Base-by-base conservation (phyloP, 2,329 filamentous ascomycete genomes). In the Stachybotrys chartarum region DNA sequence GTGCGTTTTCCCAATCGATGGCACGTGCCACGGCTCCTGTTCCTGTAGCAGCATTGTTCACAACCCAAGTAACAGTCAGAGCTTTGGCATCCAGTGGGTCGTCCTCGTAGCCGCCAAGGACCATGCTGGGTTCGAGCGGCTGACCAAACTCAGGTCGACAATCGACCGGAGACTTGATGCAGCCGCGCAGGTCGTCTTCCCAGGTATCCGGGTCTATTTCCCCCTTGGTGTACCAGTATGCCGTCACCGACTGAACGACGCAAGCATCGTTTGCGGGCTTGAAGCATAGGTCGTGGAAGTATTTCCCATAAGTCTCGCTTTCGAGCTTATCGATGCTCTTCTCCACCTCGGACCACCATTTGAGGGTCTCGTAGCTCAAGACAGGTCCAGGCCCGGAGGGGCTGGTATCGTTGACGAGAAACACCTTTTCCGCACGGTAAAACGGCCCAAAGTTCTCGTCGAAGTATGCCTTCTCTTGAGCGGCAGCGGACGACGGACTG, bases 271-370 rank as follows among this genome's bases (percentile, higher is more conserved):
- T 91, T 0, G 88, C 90, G 1, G 95, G 95, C 68, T 97, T 97
- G 74, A 96, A 93, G 75, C 94, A 99, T 16, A 99, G 82, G 66
- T 97, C 89, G 30, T 90, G 78, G 3, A 99, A 78, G 0, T 81
- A 86, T 54, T 87, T 81, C 7, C 84, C 86, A 53, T 83, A 84
- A 18, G 85, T 77, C 14, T 82, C 68, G 3, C 91, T 91, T 67
- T 87, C 87, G 55, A 96, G 79, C 46, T 83, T 78, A 55, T 81
- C 80, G 42, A 97, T 84, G 51, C 86, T 85, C 61, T 84, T 83
- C 69, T 99, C 94, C 1, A 97, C 86, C 58, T 86, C 89, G 66
- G 94, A 90, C 94, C 93, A 97, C 94, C 94, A 99, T 30, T 80
- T 76, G 10, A 99, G 77, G 0, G 89, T 97, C 8, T 97, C 90